Conservation (phyloP, 768 basidiomycete genomes). For the Coprinellus micaceus region DNA sequence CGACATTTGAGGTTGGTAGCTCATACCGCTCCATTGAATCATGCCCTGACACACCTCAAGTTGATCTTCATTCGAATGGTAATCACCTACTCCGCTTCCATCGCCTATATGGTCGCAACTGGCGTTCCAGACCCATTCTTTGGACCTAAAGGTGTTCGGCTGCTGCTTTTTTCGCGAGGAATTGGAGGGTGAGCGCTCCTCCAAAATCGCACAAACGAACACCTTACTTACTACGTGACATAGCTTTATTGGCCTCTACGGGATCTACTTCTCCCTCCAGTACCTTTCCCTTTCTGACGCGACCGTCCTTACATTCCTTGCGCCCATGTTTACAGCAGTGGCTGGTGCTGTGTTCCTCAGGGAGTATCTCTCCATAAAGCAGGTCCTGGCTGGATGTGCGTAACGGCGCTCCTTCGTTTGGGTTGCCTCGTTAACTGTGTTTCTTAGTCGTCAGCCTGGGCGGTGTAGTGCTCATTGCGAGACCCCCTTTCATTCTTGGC, state of each 20-base stretch:
- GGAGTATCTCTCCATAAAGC: constrained; percentile 52
- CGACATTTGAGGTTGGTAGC: constrained; percentile 19
- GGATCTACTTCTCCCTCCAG: constrained; percentile 66
- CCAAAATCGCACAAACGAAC: background rate
- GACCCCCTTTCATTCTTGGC: constrained; percentile 74
- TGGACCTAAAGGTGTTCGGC: constrained; percentile 67
- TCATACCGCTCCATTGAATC: no score
- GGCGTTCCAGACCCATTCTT: constrained; percentile 51
- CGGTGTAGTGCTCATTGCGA: constrained; percentile 79
- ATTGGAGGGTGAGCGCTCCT: constrained; percentile 48
- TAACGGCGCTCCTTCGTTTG: no score
- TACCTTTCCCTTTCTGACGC: constrained; percentile 79
- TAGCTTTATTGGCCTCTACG: constrained; percentile 71
- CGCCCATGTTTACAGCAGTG: constrained; percentile 62
- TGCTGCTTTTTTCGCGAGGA: constrained; percentile 54
- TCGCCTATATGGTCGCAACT: constrained; percentile 27
- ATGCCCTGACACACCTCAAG: no score
- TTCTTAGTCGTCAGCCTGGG: constrained; percentile 55
- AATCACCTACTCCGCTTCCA: constrained; percentile 14
- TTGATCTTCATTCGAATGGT: constrained; percentile 19
- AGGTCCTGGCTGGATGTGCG: constrained; percentile 49
- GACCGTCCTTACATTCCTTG: constrained; percentile 70
- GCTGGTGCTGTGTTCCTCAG: constrained; percentile 61
- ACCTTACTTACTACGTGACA: background rate
- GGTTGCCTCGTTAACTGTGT: background rate